Base-by-base conservation (phyloP, 1,284 basidiomycete species). In the Baeospora myosura region DNA sequence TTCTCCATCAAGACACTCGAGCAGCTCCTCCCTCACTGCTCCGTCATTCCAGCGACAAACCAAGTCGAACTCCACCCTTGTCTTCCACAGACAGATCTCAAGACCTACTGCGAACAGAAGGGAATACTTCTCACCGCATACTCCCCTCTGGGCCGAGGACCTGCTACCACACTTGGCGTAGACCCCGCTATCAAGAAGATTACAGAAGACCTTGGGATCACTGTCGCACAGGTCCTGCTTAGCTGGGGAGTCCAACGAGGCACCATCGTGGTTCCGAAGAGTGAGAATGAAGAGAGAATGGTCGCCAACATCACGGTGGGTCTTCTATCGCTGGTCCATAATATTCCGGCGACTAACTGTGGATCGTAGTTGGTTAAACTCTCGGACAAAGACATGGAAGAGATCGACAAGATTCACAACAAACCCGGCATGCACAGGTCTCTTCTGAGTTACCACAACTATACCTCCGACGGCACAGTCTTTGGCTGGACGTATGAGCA, bases 101-200 rank as follows among this genome's bases (percentile, higher is more conserved):
- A 74, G 44, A 51, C 62, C 25, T 81, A 71, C 57, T 83, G 80
- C 57, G 60, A 72, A 24, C 50, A 59, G 29, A 71, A 77, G 47
- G 72, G 72, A n/a, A 85, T 87, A 46, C 46, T 76, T 1, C 53
- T 84, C 30, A 76, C 81, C 21, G 81, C 79, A 1, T 87, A 86
- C 60, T 76, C 74, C 1, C 83, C 84, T 0, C 60, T 85, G 4
- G 82, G 81, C 52, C 46, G 25, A 26, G 24, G 24, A 21, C 38
- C 44, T 22, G 25, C 38, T 16, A 16, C 37, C 38, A 6, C 6
- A 16, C n/a, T 48, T 11, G 26, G 45, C 26, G 40, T 36, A 14
- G 50, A 65, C 31, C 43, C 52, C 3, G 49, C 41, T 12, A 51
- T 82, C 35, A 49, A 58, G 29, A 55, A 55, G 22, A 66, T 82